These are phyloP conservation scores for Morella rubra DNA, from an alignment of 306 rosid genomes.

Conservation along the genomic window DNA sequence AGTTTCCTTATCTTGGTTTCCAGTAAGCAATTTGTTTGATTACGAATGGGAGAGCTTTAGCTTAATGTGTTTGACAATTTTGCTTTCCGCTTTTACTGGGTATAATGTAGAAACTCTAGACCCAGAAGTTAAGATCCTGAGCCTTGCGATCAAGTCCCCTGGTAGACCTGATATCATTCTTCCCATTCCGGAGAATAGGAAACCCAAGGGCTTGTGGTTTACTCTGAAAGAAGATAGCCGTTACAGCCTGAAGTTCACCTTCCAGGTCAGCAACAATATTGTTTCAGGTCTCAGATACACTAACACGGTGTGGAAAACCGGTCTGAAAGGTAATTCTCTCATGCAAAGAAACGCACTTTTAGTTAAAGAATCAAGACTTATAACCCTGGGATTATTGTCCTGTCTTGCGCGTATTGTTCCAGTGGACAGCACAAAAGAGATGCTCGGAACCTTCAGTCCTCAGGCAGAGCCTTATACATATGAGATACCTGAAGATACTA, in stretches of 20 bases:
- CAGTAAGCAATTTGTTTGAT: constrained; percentile 19
- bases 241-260: constrained; percentile 72
- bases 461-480: constrained; percentile 74
- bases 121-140: constrained; percentile 84
- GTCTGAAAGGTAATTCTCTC: constrained; percentile 58
- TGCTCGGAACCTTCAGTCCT: constrained; percentile 95
- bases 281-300: constrained; percentile 96
- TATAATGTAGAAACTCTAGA: constrained; percentile 63
- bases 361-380: not conserved
- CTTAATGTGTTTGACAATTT: not conserved
- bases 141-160: constrained; percentile 73
- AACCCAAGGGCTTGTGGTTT: constrained; percentile 84
- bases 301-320: constrained; percentile 91
- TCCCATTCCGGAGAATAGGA: constrained; percentile 72
- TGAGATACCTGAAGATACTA: constrained; percentile 87
- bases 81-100: not conserved
- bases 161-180: constrained; percentile 76
- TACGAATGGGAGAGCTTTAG: not conserved
- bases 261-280: constrained; percentile 77
- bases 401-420: constrained; percentile 29
- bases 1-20: not conserved
- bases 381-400: constrained; percentile 3
- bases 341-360: not conserved
- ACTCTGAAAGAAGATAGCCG: constrained; percentile 97
- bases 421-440: constrained; percentile 85